Evolutionary conservation across 192 early-diverging fungal genomes (phyloP), one percentile per base, ranked within the genome.

Genomic region (Polychytrium aggregatum): DNA sequence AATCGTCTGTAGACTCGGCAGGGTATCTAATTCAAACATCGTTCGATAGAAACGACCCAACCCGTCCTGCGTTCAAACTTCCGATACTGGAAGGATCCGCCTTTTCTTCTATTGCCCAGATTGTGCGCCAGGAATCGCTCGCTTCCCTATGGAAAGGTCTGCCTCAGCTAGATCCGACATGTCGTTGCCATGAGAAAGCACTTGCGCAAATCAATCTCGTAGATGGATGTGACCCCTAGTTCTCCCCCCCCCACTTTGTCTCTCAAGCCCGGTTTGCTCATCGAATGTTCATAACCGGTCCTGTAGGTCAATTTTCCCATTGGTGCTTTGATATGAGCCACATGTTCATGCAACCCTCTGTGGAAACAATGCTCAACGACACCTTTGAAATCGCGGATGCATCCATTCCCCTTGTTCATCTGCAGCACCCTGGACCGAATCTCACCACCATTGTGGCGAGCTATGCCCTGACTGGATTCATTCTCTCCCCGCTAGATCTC

Each of bases 401-500:
- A 56, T 46, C 16, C 25, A 39, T 25, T 53, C 37, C 26, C 45
- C 57, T 44, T 42, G 30, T 40, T 11, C 37, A 28, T 9, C 63
- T 57, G 8, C 27, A 46, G 18, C 44, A n/a, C n/a, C n/a, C n/a
- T n/a, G n/a, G n/a, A n/a, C n/a, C n/a, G n/a, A 48, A 29, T 18
- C 44, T 70, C 20, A 34, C 78, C 26, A 86, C 86, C 5, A 50
- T 85, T 25, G 71, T 96, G 3, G 70, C 73, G 1, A 90, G 87
- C 18, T 78, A 85, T 57, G 56, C 86, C 4, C 50, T 88, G 2
- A 78, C 85, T 8, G 89, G 87, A 2, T 64, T 89, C 43, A 28
- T 90, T 24, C 72, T 96, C 42, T 84, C 81, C 48, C 95, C 95
- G 0, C 62, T 98, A 41, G 92, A 96, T 46, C 64, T 96, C 10